Base-by-base conservation (phyloP, 805 yeast genomes). In the Candida berthetii region DNA sequence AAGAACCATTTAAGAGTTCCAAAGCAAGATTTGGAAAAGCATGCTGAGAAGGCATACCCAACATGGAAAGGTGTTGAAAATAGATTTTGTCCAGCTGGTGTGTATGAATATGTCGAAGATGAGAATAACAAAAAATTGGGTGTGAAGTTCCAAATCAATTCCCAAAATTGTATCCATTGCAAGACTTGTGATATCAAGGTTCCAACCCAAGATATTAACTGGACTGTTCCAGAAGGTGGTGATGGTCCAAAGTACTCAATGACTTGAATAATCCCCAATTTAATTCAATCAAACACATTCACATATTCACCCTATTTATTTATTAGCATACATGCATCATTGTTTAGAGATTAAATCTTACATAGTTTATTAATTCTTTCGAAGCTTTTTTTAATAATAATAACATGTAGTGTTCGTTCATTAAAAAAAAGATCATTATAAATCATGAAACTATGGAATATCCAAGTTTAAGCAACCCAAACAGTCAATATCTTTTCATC, bases 191-290 rank as follows among this genome's bases (percentile, higher is more conserved):
- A 93, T 64, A 93, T 93, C 62, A 93, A 93, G 65, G 95, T 84
- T 9, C 99, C 99, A 7, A 73, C 87, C 1, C 96, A 91, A 65
- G 96, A 90, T 58, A 93, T 93, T 47, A 74, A 78, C 58, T 93
- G 99, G 99, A 77, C 81, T 11, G 96, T 88, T n/a, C 99, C 99
- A 7, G 98, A 93, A 68, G 98, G 99, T 46, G 97, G 98, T 25
- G 99, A 85, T 61, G 99, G 99, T 13, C 99, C 99, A 43, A 93
- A 93, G 63, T 93, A 93, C 61, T 82, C 82, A 61, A 78, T 87
- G 82, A 82, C 95, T 7, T 82, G 40, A 31, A 19, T 24, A 17
- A 35, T 35, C 28, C 32, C 22, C 13, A 10, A 27, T 27, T 27
- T 27, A 27, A n/a, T 27, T 11, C n/a, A 4, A 9, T 27, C 5